phyloP scores from a whole-genome alignment of 495 filamentous ascomycete genomes.

The Lophiostoma macrostomum region DNA sequence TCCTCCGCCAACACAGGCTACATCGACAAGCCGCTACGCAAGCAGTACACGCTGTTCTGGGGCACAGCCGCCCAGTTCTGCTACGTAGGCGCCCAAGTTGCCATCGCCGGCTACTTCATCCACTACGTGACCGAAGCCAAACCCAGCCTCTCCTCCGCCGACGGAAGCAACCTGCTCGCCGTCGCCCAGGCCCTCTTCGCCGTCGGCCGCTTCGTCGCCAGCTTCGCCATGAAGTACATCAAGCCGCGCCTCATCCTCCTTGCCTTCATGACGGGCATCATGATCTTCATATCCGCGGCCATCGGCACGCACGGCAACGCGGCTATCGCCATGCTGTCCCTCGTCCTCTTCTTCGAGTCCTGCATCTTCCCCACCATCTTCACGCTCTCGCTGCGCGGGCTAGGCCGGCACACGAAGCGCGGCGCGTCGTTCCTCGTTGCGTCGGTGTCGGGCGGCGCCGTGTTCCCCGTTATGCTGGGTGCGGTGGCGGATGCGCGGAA shows the following conservation, averaged over 20 bases:
- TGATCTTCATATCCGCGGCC: constrained; percentile 52
- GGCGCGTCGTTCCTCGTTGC: constrained; percentile 65
- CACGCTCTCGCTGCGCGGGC: constrained; percentile 63
- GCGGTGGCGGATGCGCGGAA: constrained; percentile 51
- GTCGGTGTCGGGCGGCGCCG: constrained; percentile 63
- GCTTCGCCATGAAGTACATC: constrained; percentile 44
- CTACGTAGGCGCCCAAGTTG: constrained; percentile 64
- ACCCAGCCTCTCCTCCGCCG: constrained; percentile 12
- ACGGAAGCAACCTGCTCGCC: constrained; percentile 51
- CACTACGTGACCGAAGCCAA: constrained; percentile 37
- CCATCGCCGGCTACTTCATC: constrained; percentile 49
- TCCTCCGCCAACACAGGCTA: constrained; percentile 33
- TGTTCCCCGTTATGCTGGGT: constrained; percentile 65
- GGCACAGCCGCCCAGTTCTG: constrained; percentile 66
- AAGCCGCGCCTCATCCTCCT: constrained; percentile 38
- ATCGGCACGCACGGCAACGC: constrained; percentile 39
- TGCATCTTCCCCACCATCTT: constrained; percentile 64
- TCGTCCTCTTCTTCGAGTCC: constrained; percentile 62
- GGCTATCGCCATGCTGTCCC: constrained; percentile 53
- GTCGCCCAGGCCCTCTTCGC: constrained; percentile 66
- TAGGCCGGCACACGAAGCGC: constrained; percentile 67
- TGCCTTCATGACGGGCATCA: constrained; percentile 36
- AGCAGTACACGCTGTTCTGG: constrained; percentile 65
- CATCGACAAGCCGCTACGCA: constrained; percentile 39
- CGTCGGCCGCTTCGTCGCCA: constrained; percentile 60